Evolutionary conservation across 345 rosid species (phyloP).

Genomic region (Cardamine resedifolia): DNA sequence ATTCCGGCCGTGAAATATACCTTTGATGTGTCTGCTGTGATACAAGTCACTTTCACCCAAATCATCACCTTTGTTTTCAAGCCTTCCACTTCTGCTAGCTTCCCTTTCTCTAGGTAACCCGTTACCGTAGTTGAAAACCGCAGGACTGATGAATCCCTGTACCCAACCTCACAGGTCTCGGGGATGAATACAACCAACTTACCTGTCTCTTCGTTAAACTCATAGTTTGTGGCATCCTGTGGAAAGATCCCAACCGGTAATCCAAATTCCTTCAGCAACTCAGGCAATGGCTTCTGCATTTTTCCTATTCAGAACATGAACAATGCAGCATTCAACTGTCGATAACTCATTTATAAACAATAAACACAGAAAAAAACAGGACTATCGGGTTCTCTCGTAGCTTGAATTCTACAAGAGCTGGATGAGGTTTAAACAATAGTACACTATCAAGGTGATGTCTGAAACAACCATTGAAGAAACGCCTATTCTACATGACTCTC

Average conservation of each 20-base stretch:
- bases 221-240: slow-evolving; percentile 89
- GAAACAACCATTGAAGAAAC: slow-evolving; percentile 1
- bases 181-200: slow-evolving; percentile 82
- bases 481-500: not conserved
- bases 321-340: not conserved
- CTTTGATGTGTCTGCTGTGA: slow-evolving; percentile 69
- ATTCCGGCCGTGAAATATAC: slow-evolving; percentile 78
- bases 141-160: slow-evolving; percentile 78
- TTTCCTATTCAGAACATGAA: slow-evolving; percentile 56
- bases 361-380: not conserved
- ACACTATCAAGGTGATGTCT: not conserved
- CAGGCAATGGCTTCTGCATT: slow-evolving; percentile 92
- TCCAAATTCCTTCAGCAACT: slow-evolving; percentile 77
- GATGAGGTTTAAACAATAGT: not conserved
- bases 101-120: slow-evolving; percentile 79
- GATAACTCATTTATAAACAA: not conserved
- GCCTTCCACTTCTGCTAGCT: slow-evolving; percentile 80
- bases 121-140: slow-evolving; percentile 68
- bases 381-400: not conserved
- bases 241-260: slow-evolving; percentile 91
- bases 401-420: not conserved
- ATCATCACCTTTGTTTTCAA: slow-evolving; percentile 85
- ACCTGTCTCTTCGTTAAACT: slow-evolving; percentile 77
- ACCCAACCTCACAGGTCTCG: slow-evolving; percentile 79
- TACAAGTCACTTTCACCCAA: slow-evolving; percentile 81